Evolutionary conservation across 192 early-diverging fungal genomes (phyloP), one percentile per base, ranked within the genome.

Genomic region (Backusella liffmaniae): DNA sequence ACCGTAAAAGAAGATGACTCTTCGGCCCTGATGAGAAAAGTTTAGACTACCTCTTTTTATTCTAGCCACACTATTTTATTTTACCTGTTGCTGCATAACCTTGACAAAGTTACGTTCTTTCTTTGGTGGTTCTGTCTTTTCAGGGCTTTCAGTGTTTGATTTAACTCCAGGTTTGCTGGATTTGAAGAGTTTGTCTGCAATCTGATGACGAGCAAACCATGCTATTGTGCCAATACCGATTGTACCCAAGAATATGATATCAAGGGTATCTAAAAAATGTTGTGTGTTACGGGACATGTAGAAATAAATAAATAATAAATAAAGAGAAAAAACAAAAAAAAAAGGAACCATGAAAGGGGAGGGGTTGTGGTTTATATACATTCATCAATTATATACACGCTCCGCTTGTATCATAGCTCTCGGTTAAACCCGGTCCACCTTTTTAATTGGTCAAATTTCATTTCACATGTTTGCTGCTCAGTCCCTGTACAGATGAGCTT

Each of bases 1-100:
- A 65, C 98, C 98, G 77, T 96, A 99, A 78, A 99, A 96, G 39
- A 96, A 84, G 41, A 96, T 89, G 36, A 96, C 89, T 70, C 92
- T 88, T 74, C 93, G 91, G 74, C 87, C 90, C 89, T 90, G 79
- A 74, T 62, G 56, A 62, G 32, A 32, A 8, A 80, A 56, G 23
- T 7, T 67, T 29, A 46, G 32, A 23, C 35, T 29, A 41, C 65
- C 4, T 10, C n/a, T 16, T 56, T 44, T 5, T 53, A 41, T 23
- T 59, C 23, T 59, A 32, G 32, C 32, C 32, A 32, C 3, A 32
- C 56, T 10, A 44, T 0, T 23, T 12, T 62, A 9, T 79, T 75
- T 73, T 82, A 85, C 88, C 44, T 85, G 84, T 42, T 90, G 83
- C 53, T 77, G 79, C 88, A 90, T 90, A 41, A 83, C 79, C 69